Percentiles rank a stretch among this genome's conserved stretches.
These are phyloP conservation scores for Iberis amara DNA, from an alignment of 441 rosid genomes.

Conservation along the genomic window DNA sequence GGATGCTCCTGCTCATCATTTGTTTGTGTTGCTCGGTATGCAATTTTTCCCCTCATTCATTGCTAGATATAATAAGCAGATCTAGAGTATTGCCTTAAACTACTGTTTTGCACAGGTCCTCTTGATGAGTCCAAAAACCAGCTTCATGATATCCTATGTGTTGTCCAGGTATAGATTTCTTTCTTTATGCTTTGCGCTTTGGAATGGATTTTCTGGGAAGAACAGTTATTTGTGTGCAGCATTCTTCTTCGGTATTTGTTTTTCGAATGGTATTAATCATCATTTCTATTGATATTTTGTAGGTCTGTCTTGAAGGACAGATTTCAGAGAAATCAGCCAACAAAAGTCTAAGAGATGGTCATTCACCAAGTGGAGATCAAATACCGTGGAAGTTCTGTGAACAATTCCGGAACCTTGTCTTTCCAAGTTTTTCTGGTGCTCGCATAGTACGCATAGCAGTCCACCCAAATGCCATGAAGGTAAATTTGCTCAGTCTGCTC, in stretches of 20 bases:
- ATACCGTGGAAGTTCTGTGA: conserved; percentile 98
- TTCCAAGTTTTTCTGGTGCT: conserved; percentile 93
- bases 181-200: conserved; percentile 9
- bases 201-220: not conserved
- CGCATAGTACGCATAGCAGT: conserved; percentile 96
- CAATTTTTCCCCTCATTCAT: conserved; percentile 16
- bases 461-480: conserved; percentile 97
- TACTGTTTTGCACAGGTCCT: conserved; percentile 58
- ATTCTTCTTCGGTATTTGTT: not conserved
- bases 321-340: conserved; percentile 82
- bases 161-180: conserved; percentile 57
- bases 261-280: conserved; percentile 1
- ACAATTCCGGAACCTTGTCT: conserved; percentile 71
- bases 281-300: conserved; percentile 18
- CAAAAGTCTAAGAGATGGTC: conserved; percentile 69
- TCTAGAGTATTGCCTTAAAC: conserved; percentile 11
- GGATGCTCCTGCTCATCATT: conserved; percentile 99
- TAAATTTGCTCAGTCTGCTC: conserved; percentile 26
- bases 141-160: conserved; percentile 93
- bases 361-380: conserved; percentile 93
- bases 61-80: conserved; percentile 13
- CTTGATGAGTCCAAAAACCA: conserved; percentile 89
- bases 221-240: no score
- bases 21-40: conserved; percentile 88
- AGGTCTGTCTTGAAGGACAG: conserved; percentile 95